phyloP scores from a whole-genome alignment of 352 stramenopile species.

The Ochromonadaceae sp. region DNA sequence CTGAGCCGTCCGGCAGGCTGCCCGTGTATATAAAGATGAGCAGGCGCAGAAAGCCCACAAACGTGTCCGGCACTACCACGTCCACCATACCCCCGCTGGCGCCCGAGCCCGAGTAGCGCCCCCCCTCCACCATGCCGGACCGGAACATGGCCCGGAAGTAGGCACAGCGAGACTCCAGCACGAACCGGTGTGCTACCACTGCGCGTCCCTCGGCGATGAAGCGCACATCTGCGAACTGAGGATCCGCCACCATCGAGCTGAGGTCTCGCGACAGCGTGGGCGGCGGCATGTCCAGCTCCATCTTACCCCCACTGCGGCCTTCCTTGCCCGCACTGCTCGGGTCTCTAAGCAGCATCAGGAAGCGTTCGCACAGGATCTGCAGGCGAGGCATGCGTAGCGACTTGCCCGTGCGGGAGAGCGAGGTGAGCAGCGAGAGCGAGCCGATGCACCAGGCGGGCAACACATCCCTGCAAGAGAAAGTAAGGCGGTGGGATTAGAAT shows the following conservation, averaged over 20 bases:
- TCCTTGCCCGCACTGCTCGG: neutral
- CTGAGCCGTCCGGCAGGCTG: neutral
- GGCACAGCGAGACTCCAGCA: neutral
- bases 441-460: neutral
- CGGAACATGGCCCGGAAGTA: constrained; percentile 15
- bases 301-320: neutral
- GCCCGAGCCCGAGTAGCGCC: neutral
- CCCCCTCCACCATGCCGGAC: neutral
- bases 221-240: constrained; percentile 1
- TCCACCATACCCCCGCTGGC: neutral
- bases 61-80: neutral
- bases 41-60: constrained; percentile 16
- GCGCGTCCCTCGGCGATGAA: constrained; percentile 5
- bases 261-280: neutral
- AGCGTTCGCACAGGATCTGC: neutral
- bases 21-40: constrained; percentile 22
- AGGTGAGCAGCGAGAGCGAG: neutral
- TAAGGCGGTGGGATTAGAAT: too few species aligned
- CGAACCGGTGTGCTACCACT: neutral
- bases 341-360: neutral
- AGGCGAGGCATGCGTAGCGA: neutral
- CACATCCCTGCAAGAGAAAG: too few species aligned
- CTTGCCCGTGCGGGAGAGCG: neutral
- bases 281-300: constrained; percentile 4
- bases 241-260: neutral